Conservation (phyloP, 345 rosid genomes). For the Eucalyptus cloeziana region DNA sequence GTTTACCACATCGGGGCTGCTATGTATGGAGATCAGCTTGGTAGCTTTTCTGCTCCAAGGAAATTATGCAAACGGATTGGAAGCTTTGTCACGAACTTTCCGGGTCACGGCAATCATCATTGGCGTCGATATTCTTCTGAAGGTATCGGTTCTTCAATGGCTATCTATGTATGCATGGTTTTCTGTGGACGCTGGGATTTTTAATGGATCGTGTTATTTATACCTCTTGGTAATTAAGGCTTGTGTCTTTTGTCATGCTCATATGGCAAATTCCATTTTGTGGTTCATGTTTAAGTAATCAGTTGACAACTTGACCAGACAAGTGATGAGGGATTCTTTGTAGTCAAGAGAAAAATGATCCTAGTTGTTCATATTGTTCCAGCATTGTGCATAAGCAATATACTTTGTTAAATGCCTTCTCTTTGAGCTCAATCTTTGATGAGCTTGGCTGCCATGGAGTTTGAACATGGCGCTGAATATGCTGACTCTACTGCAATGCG, state of each 20-base stretch:
- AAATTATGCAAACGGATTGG: constrained; percentile 66
- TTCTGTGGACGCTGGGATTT: background rate
- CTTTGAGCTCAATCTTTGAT: background rate
- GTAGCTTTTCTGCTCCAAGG: constrained; percentile 86
- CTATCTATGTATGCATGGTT: background rate
- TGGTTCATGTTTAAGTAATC: background rate
- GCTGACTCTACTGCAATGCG: background rate
- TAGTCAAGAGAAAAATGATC: background rate
- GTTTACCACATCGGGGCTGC: constrained; percentile 75
- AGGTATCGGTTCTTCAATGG: constrained; percentile 23
- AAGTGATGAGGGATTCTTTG: background rate
- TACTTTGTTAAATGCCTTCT: background rate
- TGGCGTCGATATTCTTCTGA: constrained; percentile 66
- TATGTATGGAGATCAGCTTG: constrained; percentile 89
- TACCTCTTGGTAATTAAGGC: background rate
- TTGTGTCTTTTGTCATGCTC: background rate
- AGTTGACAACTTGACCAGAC: background rate
- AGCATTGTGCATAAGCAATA: background rate
- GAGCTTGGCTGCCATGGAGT: background rate
- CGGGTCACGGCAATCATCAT: constrained; percentile 55
- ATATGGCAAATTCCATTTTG: background rate
- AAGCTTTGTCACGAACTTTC: constrained; percentile 76
- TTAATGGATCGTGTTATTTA: background rate
- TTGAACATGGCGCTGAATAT: background rate
- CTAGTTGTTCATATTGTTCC: background rate